Evolutionary conservation across 371 early-diverging fungal genomes (phyloP).

Genomic region (Mucor indicus): DNA sequence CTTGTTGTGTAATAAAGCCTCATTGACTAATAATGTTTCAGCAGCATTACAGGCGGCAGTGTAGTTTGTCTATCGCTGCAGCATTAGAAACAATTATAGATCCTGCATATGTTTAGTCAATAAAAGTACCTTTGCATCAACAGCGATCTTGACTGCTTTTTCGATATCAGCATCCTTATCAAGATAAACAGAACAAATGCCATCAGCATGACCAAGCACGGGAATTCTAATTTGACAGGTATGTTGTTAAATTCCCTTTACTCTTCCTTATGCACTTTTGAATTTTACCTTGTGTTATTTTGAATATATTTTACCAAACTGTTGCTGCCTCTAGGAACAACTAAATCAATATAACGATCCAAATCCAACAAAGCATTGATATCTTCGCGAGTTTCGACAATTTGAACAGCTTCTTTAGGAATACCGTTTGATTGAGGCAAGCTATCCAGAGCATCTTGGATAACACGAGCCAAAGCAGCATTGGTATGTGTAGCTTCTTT

Average conservation of each 20-base stretch:
- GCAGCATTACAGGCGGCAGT: conserved; percentile 96
- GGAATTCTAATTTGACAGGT: conserved; percentile 68
- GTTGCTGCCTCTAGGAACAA: conserved; percentile 93
- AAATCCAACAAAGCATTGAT: conserved; percentile 79
- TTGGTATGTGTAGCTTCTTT: conserved; percentile 83
- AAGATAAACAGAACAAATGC: conserved; percentile 88
- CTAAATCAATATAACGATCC: conserved; percentile 92
- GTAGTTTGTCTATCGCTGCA: conserved; percentile 69
- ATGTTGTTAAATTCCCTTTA: conserved; percentile 1
- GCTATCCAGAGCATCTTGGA: conserved; percentile 74
- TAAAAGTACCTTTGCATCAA: conserved; percentile 80
- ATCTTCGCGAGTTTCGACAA: conserved; percentile 87
- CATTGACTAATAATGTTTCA: conserved; percentile 89
- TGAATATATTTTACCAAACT: conserved; percentile 87
- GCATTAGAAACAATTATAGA: neutral
- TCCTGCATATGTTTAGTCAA: neutral
- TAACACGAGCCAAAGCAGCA: conserved; percentile 68
- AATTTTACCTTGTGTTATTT: conserved; percentile 73
- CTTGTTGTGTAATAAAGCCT: conserved; percentile 45
- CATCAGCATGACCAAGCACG: conserved; percentile 98
- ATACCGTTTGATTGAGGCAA: conserved; percentile 49
- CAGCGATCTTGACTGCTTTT: conserved; percentile 74
- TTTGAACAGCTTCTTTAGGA: conserved; percentile 77
- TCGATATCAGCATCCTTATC: conserved; percentile 77
- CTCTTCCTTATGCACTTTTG: neutral